These are phyloP conservation scores for Metschnikowia sp. DNA, from an alignment of 805 yeast genomes.

Conservation along the genomic window DNA sequence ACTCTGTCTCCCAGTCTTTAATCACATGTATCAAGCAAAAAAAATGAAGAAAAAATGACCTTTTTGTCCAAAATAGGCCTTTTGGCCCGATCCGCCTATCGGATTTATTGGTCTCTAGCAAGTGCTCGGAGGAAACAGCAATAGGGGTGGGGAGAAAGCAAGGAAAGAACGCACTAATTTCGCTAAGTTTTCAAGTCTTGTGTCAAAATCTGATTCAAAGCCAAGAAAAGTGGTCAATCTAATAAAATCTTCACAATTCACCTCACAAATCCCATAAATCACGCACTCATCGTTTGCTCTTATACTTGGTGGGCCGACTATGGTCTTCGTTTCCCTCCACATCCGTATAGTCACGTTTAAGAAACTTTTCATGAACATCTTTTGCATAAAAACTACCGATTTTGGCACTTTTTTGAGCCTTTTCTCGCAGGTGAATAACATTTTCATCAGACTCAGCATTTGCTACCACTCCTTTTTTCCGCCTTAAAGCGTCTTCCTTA, in stretches of 20 bases:
- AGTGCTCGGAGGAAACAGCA: too few relatives aligned
- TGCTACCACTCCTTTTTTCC: conserved; percentile 6
- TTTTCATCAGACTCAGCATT: background rate
- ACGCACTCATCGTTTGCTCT: background rate
- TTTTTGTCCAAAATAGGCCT: too few relatives aligned
- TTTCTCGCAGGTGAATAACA: conserved; percentile 3
- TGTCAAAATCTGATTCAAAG: too few relatives aligned
- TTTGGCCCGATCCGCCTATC: too few relatives aligned
- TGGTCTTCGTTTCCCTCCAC: conserved; percentile 28
- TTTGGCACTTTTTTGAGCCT: conserved; percentile 26
- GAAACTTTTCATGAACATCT: conserved; percentile 22
- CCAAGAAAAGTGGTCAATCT: too few relatives aligned
- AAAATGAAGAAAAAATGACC: too few relatives aligned
- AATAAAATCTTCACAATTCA: too few relatives aligned
- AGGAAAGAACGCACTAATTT: background rate
- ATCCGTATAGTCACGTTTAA: conserved; percentile 27
- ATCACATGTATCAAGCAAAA: too few relatives aligned
- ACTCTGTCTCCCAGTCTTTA: too few relatives aligned
- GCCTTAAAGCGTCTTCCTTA: conserved; percentile 27
- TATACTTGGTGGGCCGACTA: conserved; percentile 26
- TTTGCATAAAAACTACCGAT: conserved; percentile 19
- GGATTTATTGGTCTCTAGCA: too few relatives aligned
- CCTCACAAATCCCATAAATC: too few relatives aligned
- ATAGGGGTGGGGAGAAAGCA: background rate
- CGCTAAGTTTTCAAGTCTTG: too few relatives aligned